Base-by-base conservation (phyloP, 2,329 filamentous ascomycete species). In the Colletotrichum sansevieriae region DNA sequence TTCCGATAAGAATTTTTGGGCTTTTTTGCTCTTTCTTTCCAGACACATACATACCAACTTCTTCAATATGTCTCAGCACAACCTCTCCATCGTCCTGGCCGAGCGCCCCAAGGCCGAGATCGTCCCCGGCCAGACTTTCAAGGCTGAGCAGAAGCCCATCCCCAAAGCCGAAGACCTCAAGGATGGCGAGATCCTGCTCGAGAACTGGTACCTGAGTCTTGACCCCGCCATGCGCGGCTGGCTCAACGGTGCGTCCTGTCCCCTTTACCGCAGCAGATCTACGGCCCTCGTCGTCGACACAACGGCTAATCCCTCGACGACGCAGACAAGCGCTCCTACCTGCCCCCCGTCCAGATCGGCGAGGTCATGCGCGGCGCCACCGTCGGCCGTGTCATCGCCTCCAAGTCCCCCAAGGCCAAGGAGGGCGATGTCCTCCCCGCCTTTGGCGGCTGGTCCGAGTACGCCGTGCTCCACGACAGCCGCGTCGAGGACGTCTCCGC, bases 221-320 rank as follows among this genome's bases (percentile, higher is more conserved):
- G 91, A 93, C 78, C 91, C 91, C 1, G 90, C 91, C n/a, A 93
- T 93, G 91, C 86, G 91, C 73, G 88, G 88, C 67, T 93, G 90
- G 90, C 79, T 94, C 20, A 91, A 87, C 71, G 84, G 85, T 87
- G 72, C 37, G 3, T 75, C 20, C 10, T 22, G 0, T 22, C 7
- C 25, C 4, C 25, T 25, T 29, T 29, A 18, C 6, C 39, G n/a
- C 22, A 5, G 25, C 25, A 25, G 25, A 25, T 22, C 20, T 39
- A 29, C 37, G 15, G 13, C 46, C 54, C 25, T 6, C 18, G 18
- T 12, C 2, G 29, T 13, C 12, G 3, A 6, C 13, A 7, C 13
- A 7, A 18, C 10, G n/a, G 10, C 33, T 51, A 5, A 68, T 20
- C 39, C 4, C 25, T 39, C 18, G 25, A 29, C 18, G 25, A 29